Evolutionary conservation across 495 filamentous ascomycete genomes (phyloP), one percentile per base, ranked within the genome.

Genomic region (Lineolata rhizophorae): DNA sequence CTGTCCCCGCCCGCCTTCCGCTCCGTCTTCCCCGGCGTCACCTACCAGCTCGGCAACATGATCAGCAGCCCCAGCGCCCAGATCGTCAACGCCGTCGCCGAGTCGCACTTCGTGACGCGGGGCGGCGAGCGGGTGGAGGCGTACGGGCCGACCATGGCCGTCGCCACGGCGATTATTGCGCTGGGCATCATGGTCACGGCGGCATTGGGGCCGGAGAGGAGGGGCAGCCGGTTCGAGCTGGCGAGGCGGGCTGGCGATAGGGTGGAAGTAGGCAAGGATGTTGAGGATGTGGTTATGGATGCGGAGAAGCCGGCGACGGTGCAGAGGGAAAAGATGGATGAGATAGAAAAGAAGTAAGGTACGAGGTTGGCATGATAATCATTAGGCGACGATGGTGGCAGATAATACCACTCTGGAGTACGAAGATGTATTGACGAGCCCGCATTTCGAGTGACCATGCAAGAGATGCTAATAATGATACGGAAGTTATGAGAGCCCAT

Each of bases 21-120:
- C n/a, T 74, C 74, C 2, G 64, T 54, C 3, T 70, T 76, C 53
- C 65, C 67, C 0, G 72, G 72, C 17, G 22, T 51, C 32, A 71
- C 71, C 0, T 80, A 80, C 50, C 76, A 83, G 49, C 43, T 82
- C 2, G 76, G 75, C 5, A 79, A 77, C 49, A 74, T 80, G 62
- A 64, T 80, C 27, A 72, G 73, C 20, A 70, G 73, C 2, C 72
- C 74, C 1, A 70, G 69, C 0, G 62, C 72, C 2, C 73, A 81
- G 48, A 75, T 79, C 26, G 63, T 78, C 31, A 78, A 76, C 28
- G 66, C 65, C 2, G 58, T 77, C 22, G 50, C 74, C 3, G 72
- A 78, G 35, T 57, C 45, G 24, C 53, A 56, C 19, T 56, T 55
- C 21, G 54, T 72, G 15, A 46, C 47, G 2, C 38, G 39, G 12